Conservation (phyloP, 1,284 basidiomycete species). For the Coniferiporia sulphurascens region DNA sequence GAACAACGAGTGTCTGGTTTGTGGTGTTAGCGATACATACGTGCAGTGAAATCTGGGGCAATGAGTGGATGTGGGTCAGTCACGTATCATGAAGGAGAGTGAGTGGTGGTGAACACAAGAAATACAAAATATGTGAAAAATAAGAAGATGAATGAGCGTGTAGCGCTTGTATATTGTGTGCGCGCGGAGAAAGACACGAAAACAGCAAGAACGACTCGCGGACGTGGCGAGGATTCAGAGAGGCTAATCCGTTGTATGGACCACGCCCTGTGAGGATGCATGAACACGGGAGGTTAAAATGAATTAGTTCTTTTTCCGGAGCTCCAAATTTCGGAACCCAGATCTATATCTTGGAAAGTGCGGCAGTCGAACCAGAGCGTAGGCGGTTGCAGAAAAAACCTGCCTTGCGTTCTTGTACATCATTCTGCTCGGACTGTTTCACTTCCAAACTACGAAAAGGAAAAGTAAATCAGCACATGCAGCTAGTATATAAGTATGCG, state of each 20-base stretch:
- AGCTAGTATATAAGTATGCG: background rate
- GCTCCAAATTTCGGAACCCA: no score
- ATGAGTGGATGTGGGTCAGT: background rate
- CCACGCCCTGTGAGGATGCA: no score
- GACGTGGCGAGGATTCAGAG: background rate
- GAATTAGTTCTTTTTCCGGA: no score
- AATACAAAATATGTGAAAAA: background rate
- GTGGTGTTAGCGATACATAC: background rate
- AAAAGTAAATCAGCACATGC: background rate
- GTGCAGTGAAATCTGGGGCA: background rate
- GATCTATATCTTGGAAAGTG: background rate
- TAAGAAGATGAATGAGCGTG: background rate
- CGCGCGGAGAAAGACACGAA: background rate
- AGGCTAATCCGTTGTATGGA: background rate
- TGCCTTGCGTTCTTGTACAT: background rate
- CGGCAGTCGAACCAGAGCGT: background rate
- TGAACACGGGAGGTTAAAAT: no score
- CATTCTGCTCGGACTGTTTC: background rate
- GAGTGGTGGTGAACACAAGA: background rate
- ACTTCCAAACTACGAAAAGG: background rate
- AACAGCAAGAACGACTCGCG: background rate
- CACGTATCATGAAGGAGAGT: no score
- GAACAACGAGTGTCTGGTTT: no score
- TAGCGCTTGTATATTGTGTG: background rate
- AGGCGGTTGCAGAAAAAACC: background rate